A percentile compares a stretch with the other conserved stretches of the same genome.
phyloP scores from a whole-genome alignment of 2,329 filamentous ascomycete species.

The Colletotrichum spaethianum region DNA sequence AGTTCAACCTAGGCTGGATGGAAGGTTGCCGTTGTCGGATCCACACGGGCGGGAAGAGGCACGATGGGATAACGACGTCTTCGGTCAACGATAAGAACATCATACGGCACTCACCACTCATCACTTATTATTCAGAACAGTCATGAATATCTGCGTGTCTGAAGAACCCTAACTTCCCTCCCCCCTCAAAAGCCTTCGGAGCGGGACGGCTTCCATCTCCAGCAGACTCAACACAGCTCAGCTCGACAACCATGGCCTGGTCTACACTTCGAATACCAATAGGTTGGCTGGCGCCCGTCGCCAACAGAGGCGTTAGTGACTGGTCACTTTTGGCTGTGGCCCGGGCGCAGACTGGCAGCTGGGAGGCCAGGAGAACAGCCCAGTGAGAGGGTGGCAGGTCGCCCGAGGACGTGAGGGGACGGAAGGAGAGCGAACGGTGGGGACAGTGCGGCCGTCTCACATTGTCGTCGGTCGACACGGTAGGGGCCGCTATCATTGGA shows the following conservation, averaged over 20 bases:
- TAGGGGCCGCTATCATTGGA: constrained; percentile 34
- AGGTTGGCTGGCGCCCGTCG: background rate
- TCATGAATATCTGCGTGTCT: background rate
- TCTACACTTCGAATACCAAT: background rate
- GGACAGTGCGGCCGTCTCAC: constrained; percentile 22
- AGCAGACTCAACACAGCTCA: background rate
- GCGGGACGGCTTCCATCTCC: background rate
- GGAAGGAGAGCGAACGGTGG: constrained; percentile 23
- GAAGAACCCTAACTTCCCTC: background rate
- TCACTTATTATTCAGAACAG: background rate
- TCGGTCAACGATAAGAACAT: background rate
- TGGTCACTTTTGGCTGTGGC: constrained; percentile 37
- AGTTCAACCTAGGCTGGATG: background rate
- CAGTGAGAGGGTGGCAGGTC: background rate
- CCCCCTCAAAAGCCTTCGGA: background rate
- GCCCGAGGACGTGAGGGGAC: constrained; percentile 14
- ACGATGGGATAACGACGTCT: background rate
- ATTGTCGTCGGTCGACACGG: constrained; percentile 23
- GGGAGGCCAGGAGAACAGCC: background rate
- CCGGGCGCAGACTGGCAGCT: constrained; percentile 19
- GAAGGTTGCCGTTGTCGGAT: constrained; percentile 12
- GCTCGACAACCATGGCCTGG: background rate
- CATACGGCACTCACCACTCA: no score
- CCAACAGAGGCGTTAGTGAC: constrained; percentile 19
- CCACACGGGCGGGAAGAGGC: constrained; percentile 19